phyloP scores from a whole-genome alignment of 2,329 filamentous ascomycete genomes.

The Trichoderma simmonsii region DNA sequence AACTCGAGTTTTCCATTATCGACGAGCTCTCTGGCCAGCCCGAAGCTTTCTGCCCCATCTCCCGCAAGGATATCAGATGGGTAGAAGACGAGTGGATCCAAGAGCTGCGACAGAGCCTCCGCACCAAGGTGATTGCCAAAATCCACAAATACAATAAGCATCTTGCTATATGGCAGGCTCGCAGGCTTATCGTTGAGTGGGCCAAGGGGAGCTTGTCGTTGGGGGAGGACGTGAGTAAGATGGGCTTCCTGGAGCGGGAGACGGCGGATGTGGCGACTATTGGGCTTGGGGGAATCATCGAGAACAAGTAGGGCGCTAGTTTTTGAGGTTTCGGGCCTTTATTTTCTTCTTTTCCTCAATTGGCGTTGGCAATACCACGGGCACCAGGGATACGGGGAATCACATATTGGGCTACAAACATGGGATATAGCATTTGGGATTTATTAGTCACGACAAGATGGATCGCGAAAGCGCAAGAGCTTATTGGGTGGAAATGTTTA shows the following conservation, averaged over 20 bases:
- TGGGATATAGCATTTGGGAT: background rate
- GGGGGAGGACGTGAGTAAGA: constrained; percentile 22
- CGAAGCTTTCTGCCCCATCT: constrained; percentile 28
- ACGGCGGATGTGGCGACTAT: constrained; percentile 24
- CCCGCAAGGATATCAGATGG: constrained; percentile 29
- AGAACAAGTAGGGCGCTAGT: background rate
- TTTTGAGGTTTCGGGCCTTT: background rate
- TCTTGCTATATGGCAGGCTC: constrained; percentile 31
- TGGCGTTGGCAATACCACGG: background rate
- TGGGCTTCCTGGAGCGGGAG: constrained; percentile 26
- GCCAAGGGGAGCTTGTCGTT: constrained; percentile 27
- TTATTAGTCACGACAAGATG: background rate
- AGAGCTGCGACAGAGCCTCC: constrained; percentile 23
- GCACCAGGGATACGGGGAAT: too few relatives aligned
- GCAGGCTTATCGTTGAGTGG: constrained; percentile 27
- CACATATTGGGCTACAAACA: background rate
- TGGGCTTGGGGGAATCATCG: constrained; percentile 21
- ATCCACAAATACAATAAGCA: constrained; percentile 33
- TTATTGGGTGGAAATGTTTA: background rate
- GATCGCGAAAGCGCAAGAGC: background rate
- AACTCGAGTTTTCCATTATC: constrained; percentile 28
- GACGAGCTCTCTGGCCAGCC: constrained; percentile 23
- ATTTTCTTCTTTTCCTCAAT: background rate
- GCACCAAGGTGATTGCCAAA: constrained; percentile 25
- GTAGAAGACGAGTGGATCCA: constrained; percentile 24